Conservation (phyloP, 2,329 filamentous ascomycete species). For the Aspergillus viridinutans region DNA sequence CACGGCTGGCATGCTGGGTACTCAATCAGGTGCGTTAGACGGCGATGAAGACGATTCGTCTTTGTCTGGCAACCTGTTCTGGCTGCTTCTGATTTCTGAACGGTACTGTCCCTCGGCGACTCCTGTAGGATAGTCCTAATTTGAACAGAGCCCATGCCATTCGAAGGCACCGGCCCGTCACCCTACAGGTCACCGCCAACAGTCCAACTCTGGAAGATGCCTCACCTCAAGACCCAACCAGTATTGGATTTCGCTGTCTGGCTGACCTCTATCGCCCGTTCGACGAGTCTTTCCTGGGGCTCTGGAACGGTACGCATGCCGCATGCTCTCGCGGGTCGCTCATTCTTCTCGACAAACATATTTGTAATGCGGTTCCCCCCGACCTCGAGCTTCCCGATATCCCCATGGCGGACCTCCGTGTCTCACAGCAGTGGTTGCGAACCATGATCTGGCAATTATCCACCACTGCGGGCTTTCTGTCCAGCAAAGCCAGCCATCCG, state of each 20-base stretch:
- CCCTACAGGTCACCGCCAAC: constrained; percentile 55
- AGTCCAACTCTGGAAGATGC: constrained; percentile 46
- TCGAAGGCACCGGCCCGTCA: constrained; percentile 60
- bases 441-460: constrained; percentile 70
- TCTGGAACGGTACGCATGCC: constrained; percentile 56
- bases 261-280: constrained; percentile 60
- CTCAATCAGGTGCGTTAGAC: constrained; percentile 48
- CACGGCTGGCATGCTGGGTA: constrained; percentile 41
- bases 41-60: constrained; percentile 42
- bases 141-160: constrained; percentile 57
- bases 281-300: constrained; percentile 59
- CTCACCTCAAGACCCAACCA: constrained; percentile 52
- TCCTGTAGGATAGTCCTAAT: neutral
- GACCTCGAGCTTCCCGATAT: constrained; percentile 57
- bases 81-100: constrained; percentile 63
- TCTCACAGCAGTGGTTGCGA: constrained; percentile 66
- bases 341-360: constrained; percentile 47
- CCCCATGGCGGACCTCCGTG: constrained; percentile 62
- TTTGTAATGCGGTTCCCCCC: constrained; percentile 49
- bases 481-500: constrained; percentile 54
- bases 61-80: constrained; percentile 54
- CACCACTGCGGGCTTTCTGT: constrained; percentile 63
- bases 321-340: constrained; percentile 46
- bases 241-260: constrained; percentile 56
- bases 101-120: constrained; percentile 43